Base-by-base conservation (phyloP, 495 filamentous ascomycete genomes). In the Astrothelium macrocarpum region DNA sequence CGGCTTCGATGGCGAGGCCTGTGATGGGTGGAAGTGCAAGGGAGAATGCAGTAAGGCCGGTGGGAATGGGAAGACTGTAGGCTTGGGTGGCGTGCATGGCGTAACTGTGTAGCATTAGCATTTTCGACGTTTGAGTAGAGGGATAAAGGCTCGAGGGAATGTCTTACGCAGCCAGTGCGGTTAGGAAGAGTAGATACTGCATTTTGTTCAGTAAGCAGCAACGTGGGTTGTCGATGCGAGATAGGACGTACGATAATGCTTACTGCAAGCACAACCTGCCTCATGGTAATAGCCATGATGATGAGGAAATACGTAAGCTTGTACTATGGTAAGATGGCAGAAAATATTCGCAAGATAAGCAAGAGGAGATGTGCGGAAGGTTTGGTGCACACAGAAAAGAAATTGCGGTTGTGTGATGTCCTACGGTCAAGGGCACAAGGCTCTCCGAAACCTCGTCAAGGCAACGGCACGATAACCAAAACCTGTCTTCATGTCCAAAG, bases 11-110 rank as follows among this genome's bases (percentile, higher is more conserved):
- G 45, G 81, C 71, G 63, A 79, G 66, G 59, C 75, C 75, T 39
- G 81, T 74, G 49, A 82, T 69, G 45, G 84, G 64, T 7, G 83
- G 83, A 16, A 85, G 75, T 32, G 81, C 73, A 58, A 82, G 75
- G 23, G 79, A 77, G 36, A 83, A 73, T 34, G 78, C 72, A 14
- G 76, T 74, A 5, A 82, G 76, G 32, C 69, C 70, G 25, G 77
- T 67, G 16, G 82, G 72, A 61, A 84, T 74, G 58, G 82, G 83
- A 18, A 85, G 76, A 34, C 75, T 78, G 64, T 84, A 78, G 46
- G 65, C 68, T 62, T 75, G 73, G 1, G 78, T 66, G 62, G 76
- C 78, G 39, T 77, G 73, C 65, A 79, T 76, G n/a, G 78, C 75
- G 68, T 81, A 84, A 62, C 79, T 83, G 39, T n/a, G 26, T 56